phyloP scores from a whole-genome alignment of 495 filamentous ascomycete species.

The Cairneyella variabilis region DNA sequence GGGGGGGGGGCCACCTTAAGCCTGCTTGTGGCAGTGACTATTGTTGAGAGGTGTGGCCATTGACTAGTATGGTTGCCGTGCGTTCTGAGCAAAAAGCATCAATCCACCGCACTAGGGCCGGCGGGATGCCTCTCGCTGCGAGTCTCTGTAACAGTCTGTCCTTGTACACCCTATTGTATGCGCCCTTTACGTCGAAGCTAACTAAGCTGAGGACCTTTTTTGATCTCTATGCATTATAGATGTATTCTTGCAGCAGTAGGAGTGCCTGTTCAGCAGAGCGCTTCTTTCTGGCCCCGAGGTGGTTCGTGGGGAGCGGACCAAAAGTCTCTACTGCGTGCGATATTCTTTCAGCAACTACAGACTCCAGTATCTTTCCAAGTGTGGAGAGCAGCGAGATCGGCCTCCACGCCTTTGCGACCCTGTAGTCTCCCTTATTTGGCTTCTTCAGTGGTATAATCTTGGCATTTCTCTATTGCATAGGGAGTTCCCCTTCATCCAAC shows the following conservation, averaged over 20 bases:
- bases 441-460: conserved; percentile 25
- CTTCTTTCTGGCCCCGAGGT: conserved; percentile 28
- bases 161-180: conserved; percentile 37
- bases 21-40: conserved; percentile 16
- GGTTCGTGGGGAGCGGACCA: conserved; percentile 22
- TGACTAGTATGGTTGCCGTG: conserved; percentile 24
- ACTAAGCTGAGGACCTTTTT: conserved; percentile 27
- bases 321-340: conserved; percentile 17
- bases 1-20: no score
- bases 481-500: conserved; percentile 19
- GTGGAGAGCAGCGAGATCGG: conserved; percentile 19
- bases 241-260: conserved; percentile 28
- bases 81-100: conserved; percentile 27
- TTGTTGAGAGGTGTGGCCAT: conserved; percentile 10
- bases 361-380: conserved; percentile 19
- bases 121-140: conserved; percentile 29
- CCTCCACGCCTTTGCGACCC: conserved; percentile 13
- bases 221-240: conserved; percentile 27
- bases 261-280: conserved; percentile 21
- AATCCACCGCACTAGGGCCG: conserved; percentile 29
- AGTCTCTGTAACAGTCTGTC: conserved; percentile 32
- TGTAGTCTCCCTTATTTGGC: conserved; percentile 11
- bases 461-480: conserved; percentile 25
- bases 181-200: conserved; percentile 40
- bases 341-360: conserved; percentile 15